phyloP scores from a whole-genome alignment of 805 yeast species.

The Sugiyamaella lignohabitans region DNA sequence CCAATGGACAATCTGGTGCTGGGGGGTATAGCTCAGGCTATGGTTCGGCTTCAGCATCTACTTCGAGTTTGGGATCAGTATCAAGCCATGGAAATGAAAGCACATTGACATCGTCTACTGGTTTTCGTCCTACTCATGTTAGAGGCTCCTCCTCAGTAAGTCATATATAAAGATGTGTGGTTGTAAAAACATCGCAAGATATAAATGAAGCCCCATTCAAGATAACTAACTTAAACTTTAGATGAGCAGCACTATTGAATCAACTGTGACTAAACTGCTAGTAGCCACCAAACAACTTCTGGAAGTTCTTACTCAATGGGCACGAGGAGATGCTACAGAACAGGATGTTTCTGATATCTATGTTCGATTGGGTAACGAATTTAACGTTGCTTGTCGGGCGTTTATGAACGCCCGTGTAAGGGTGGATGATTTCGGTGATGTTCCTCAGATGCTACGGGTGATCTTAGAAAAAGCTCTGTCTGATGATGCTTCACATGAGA shows the following conservation, averaged over 20 bases:
- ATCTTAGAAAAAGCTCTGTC: constrained; percentile 83
- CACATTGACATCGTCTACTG: too few relatives aligned
- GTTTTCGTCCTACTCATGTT: too few relatives aligned
- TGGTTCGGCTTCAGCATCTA: too few relatives aligned
- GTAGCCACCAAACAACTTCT: constrained; percentile 84
- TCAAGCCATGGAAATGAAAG: too few relatives aligned
- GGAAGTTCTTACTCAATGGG: constrained; percentile 89
- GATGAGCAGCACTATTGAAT: constrained; percentile 56
- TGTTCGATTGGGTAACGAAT: constrained; percentile 89
- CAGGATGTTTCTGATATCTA: constrained; percentile 83
- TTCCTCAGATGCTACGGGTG: constrained; percentile 71
- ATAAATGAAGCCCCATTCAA: too few relatives aligned
- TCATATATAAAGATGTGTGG: too few relatives aligned
- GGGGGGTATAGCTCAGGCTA: too few relatives aligned
- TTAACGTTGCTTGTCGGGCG: constrained; percentile 75
- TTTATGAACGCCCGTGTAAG: constrained; percentile 75
- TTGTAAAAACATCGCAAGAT: too few relatives aligned
- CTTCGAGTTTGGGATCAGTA: too few relatives aligned
- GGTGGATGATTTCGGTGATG: constrained; percentile 79
- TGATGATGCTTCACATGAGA: constrained; percentile 76
- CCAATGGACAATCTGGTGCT: too few relatives aligned
- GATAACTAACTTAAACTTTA: too few relatives aligned
- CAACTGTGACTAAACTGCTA: constrained; percentile 68
- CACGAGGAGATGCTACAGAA: constrained; percentile 70
- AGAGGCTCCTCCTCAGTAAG: too few relatives aligned